Evolutionary conservation across 306 rosid species (phyloP).

Genomic region (Pachyrhizus erosus): DNA sequence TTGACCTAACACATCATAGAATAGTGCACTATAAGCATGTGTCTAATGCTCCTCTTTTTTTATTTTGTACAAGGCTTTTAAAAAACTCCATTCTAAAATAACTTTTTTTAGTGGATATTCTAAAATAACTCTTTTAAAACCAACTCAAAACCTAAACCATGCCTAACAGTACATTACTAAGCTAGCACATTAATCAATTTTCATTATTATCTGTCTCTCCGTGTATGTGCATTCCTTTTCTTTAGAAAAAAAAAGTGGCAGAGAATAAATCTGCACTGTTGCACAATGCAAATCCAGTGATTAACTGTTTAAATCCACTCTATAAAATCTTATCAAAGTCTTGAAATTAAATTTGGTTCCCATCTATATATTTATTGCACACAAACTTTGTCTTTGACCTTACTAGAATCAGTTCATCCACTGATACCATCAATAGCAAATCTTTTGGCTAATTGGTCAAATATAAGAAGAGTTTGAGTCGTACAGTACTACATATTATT

Average conservation of each 20-base stretch:
- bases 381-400: not conserved
- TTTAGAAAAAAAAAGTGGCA: not conserved
- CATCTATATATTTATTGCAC: not conserved
- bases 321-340: not conserved
- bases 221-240: not conserved
- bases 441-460: not conserved
- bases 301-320: not conserved
- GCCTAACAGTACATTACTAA: not conserved
- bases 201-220: not conserved
- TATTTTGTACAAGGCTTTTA: not conserved
- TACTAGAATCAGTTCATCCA: not conserved
- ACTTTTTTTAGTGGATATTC: not conserved
- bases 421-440: not conserved
- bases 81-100: not conserved
- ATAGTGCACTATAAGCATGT: not conserved
- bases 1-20: not conserved
- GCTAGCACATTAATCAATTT: not conserved
- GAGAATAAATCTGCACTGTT: not conserved
- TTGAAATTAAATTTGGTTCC: not conserved
- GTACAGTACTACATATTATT: not conserved
- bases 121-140: not conserved
- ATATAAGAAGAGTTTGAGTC: not conserved
- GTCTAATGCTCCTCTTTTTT: not conserved
- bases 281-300: not conserved
- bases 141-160: not conserved